Conservation (phyloP, 768 basidiomycete species). For the Pulveroboletus sp. region DNA sequence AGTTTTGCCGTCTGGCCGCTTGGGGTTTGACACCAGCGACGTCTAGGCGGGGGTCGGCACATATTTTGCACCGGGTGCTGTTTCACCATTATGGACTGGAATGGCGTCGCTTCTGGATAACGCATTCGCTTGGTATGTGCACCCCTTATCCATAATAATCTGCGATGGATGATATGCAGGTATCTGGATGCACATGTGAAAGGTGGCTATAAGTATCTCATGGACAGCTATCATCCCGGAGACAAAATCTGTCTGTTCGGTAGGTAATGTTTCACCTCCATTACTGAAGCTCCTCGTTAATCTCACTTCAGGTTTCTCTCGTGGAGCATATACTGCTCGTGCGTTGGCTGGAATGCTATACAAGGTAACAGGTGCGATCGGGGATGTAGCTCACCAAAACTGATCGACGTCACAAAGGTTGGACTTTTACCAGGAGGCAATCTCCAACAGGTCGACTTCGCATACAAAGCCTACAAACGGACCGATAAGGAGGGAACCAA, state of each 20-base stretch:
- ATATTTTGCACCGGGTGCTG: conserved; percentile 59
- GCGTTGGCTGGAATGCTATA: conserved; percentile 72
- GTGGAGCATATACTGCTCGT: conserved; percentile 62
- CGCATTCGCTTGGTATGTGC: conserved; percentile 64
- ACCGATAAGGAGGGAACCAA: conserved; percentile 40
- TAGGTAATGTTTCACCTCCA: conserved; percentile 19
- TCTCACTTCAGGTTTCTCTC: conserved; percentile 58
- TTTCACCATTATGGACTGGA: conserved; percentile 56
- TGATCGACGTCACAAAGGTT: conserved; percentile 38
- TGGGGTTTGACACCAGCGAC: background rate
- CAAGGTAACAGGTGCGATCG: conserved; percentile 42
- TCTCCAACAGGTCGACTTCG: conserved; percentile 64
- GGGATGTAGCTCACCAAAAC: background rate
- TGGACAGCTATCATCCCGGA: conserved; percentile 70
- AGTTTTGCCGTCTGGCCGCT: background rate
- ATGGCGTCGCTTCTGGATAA: conserved; percentile 58
- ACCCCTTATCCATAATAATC: background rate
- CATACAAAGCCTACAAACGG: conserved; percentile 65
- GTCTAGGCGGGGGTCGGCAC: conserved; percentile 43
- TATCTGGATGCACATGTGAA: conserved; percentile 68
- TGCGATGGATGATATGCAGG: conserved; percentile 33
- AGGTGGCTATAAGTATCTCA: conserved; percentile 72
- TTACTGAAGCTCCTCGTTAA: conserved; percentile 11
- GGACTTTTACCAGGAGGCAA: conserved; percentile 70
- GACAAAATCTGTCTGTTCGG: conserved; percentile 76